Evolutionary conservation across 2,329 filamentous ascomycete species (phyloP), one percentile per base, ranked within the genome.

Genomic region (Fusarium abutilonis): DNA sequence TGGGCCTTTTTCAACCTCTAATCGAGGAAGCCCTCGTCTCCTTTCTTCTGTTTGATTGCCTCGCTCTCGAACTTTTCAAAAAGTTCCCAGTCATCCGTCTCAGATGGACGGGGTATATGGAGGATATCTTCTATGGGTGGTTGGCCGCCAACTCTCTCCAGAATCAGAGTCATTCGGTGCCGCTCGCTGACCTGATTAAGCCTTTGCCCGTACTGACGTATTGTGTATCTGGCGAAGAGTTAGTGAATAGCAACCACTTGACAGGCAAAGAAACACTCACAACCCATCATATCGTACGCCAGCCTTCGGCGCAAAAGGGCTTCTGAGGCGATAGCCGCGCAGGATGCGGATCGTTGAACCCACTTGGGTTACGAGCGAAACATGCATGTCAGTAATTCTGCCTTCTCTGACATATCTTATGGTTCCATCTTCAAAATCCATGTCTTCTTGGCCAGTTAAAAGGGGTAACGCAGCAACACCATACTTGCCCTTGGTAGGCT

Each of bases 231-330:
- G 21, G 9, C 3, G 11, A 2, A 4, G 6, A 13, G 38, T 66
- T 34, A 68, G 57, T 39, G 9, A 36, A 23, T 13, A 40, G 21
- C 19, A 32, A 32, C 9, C 9, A 17, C 26, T 6, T 14, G 8
- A 8, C 14, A 13, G 7, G 15, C 13, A 11, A 34, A 9, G 9
- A n/a, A 14, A 38, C 19, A 35, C 82, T 72, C 74, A 86, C 83
- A 85, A 63, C 46, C 85, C 85, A 67, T 87, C 85, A 59, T 86
- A 87, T 56, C 85, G 76, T 26, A 87, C 68, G 3, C 85, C 85
- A 3, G 76, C 81, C 32, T 70, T 67, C 1, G 85, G 85, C 4
- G 84, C 82, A 53, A 81, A 76, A 2, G 78, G 75, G 52, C 84
- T 86, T 60, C 78, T 78, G 17, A 87, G 75, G 29, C 71, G 73